phyloP scores from a whole-genome alignment of 1,284 basidiomycete genomes.

The Boletus semigastroideus region DNA sequence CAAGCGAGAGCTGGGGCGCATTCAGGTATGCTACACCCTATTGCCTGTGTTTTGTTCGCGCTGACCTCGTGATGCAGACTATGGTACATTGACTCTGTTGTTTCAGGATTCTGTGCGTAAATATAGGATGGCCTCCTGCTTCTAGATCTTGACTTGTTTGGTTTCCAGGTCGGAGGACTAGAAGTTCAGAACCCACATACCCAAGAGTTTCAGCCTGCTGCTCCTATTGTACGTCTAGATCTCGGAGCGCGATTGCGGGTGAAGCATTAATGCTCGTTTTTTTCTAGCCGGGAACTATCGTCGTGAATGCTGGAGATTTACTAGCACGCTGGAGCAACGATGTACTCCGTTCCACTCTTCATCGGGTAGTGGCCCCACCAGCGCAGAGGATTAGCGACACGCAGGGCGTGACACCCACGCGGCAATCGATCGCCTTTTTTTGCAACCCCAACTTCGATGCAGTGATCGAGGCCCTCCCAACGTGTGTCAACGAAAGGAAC shows the following conservation, averaged over 20 bases:
- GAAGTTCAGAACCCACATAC: constrained; percentile 82
- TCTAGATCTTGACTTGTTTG: constrained; percentile 1
- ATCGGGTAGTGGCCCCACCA: constrained; percentile 77
- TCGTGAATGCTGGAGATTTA: constrained; percentile 83
- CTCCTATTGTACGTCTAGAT: constrained; percentile 62
- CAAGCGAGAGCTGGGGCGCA: constrained; percentile 81
- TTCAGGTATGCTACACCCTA: constrained; percentile 46
- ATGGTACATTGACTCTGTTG: constrained; percentile 80
- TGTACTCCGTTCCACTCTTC: constrained; percentile 74
- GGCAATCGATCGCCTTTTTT: constrained; percentile 86
- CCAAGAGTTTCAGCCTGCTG: constrained; percentile 66
- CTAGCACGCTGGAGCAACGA: constrained; percentile 86
- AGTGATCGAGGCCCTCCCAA: constrained; percentile 71
- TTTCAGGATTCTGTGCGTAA: constrained; percentile 73
- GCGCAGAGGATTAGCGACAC: constrained; percentile 47
- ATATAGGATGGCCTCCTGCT: not conserved
- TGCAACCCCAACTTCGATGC: constrained; percentile 79
- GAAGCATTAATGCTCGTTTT: constrained; percentile 11
- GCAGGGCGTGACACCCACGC: constrained; percentile 57
- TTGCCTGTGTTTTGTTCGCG: not conserved
- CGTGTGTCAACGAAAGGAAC: constrained; percentile 56
- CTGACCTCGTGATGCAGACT: constrained; percentile 47
- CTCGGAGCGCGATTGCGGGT: not conserved
- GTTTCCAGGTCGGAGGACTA: constrained; percentile 69
- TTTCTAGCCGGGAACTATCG: constrained; percentile 70